A percentile compares a stretch with the other conserved stretches of the same genome.
Conservation (phyloP, 2,329 filamentous ascomycete species). For the Colletotrichum truncatum region DNA sequence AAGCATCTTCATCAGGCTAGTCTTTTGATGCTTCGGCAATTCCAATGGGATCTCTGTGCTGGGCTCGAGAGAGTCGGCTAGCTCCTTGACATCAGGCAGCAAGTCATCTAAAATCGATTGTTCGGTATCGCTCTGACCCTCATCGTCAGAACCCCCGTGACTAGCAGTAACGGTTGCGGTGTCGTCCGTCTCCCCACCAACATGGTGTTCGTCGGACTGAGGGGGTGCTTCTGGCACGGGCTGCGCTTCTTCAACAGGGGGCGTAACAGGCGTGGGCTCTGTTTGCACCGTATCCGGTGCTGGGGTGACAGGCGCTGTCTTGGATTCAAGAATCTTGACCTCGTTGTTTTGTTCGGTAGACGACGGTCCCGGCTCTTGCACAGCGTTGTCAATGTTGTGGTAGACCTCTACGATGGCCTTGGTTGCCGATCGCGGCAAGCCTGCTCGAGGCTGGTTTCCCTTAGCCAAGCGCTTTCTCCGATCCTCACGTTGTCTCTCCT, state of each 20-base stretch:
- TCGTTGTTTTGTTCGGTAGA: constrained; percentile 56
- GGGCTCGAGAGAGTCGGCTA: constrained; percentile 70
- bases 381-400: constrained; percentile 90
- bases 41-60: constrained; percentile 72
- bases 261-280: constrained; percentile 31
- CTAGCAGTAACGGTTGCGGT: constrained; percentile 53
- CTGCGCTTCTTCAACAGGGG: constrained; percentile 1
- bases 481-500: constrained; percentile 83
- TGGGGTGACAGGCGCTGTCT: constrained; percentile 21
- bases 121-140: constrained; percentile 78
- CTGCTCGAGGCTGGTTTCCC: constrained; percentile 76
- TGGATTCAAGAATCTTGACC: constrained; percentile 23
- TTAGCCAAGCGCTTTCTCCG: constrained; percentile 82
- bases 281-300: constrained; percentile 19
- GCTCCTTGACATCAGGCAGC: constrained; percentile 68
- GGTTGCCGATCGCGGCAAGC: constrained; percentile 86
- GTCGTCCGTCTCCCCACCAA: constrained; percentile 42
- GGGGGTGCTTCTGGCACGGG: constrained; percentile 16
- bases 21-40: constrained; percentile 91
- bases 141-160: constrained; percentile 74
- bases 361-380: constrained; percentile 77
- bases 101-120: constrained; percentile 75
- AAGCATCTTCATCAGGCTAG: constrained; percentile 92
- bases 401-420: constrained; percentile 97
- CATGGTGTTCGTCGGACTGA: constrained; percentile 24